phyloP scores from a whole-genome alignment of 257 asterid species.

The Orobanche coerulescens region DNA sequence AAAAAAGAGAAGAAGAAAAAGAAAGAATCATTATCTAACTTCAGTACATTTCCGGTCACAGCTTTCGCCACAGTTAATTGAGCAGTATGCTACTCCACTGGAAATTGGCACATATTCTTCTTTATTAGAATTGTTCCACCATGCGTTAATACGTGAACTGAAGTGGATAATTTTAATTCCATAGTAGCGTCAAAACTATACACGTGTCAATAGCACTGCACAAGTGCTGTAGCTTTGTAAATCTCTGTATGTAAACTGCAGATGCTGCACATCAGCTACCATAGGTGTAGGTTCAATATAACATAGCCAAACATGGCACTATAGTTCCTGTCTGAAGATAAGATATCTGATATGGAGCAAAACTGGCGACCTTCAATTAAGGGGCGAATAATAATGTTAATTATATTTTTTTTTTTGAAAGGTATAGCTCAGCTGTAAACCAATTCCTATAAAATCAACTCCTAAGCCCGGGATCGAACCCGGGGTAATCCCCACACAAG shows the following conservation, averaged over 20 bases:
- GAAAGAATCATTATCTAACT: background rate
- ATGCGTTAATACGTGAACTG: background rate
- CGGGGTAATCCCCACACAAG: too few relatives aligned
- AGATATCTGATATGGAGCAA: too few relatives aligned
- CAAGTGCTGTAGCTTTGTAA: background rate
- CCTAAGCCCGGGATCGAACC: too few relatives aligned
- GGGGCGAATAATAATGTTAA: too few relatives aligned
- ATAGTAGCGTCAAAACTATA: conserved; percentile 10
- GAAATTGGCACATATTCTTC: background rate
- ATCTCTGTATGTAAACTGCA: background rate
- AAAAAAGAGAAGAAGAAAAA: background rate
- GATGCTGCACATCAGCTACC: conserved; percentile 7
- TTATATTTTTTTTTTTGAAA: too few relatives aligned
- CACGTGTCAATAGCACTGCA: background rate
- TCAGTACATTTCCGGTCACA: background rate
- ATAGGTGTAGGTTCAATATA: background rate
- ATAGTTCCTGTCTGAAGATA: too few relatives aligned
- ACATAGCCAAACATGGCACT: background rate
- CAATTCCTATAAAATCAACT: too few relatives aligned
- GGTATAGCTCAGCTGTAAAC: too few relatives aligned
- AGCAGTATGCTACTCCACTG: background rate
- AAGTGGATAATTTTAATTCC: background rate
- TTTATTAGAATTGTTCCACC: background rate
- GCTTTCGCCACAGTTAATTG: background rate
- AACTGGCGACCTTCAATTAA: too few relatives aligned